A percentile compares a stretch with the other conserved stretches of the same genome.
phyloP scores from a whole-genome alignment of 176 grass and related monocot genomes.

The Hyparrhenia diplandra region DNA sequence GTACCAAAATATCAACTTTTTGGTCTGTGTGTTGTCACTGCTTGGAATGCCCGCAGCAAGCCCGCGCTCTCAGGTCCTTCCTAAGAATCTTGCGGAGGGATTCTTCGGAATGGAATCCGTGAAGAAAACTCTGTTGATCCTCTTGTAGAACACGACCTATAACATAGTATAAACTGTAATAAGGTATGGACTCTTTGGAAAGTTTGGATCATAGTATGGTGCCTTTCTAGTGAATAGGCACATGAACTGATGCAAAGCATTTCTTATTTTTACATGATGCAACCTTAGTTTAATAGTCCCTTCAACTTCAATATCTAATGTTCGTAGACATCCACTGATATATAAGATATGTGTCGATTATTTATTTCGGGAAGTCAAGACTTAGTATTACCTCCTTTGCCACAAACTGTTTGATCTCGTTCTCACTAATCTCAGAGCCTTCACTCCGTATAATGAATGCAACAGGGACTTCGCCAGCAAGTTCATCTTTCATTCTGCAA shows the following conservation, averaged over 20 bases:
- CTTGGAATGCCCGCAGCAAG: slow-evolving; percentile 43
- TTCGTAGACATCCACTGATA: background rate
- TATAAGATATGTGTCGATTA: background rate
- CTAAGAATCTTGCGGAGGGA: slow-evolving; percentile 83
- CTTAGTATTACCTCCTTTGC: slow-evolving; percentile 62
- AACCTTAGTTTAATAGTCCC: background rate
- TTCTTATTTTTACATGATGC: background rate
- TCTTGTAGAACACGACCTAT: slow-evolving; percentile 95
- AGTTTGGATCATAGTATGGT: background rate
- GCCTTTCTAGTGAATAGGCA: background rate
- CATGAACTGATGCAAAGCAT: background rate
- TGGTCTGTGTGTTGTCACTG: background rate
- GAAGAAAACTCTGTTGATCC: slow-evolving; percentile 84
- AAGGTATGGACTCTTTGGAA: background rate
- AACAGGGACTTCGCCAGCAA: slow-evolving; percentile 78
- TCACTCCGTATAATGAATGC: slow-evolving; percentile 77
- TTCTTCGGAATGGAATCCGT: slow-evolving; percentile 76
- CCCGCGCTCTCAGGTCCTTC: slow-evolving; percentile 85
- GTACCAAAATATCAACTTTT: slow-evolving; percentile 15
- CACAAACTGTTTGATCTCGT: slow-evolving; percentile 84
- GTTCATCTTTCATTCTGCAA: slow-evolving; percentile 84
- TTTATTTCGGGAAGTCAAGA: background rate
- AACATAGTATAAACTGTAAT: background rate
- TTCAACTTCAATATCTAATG: too few relatives aligned
- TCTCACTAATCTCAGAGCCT: slow-evolving; percentile 71